Evolutionary conservation across 2,329 filamentous ascomycete genomes (phyloP), one percentile per base, ranked within the genome.

Genomic region (Basipetospora chlamydospora): DNA sequence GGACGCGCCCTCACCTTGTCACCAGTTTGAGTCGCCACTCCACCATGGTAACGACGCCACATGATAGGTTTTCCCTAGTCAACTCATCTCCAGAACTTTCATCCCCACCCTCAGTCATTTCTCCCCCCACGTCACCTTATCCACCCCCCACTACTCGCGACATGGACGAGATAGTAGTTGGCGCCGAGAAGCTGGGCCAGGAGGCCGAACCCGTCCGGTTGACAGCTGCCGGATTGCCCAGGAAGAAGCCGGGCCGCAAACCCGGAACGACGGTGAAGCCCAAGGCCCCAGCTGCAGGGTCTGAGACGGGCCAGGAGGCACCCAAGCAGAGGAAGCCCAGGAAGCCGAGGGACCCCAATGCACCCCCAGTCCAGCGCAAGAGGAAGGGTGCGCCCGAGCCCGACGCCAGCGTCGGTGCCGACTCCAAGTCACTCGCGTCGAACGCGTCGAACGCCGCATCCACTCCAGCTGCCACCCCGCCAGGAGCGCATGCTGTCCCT

Each of bases 161-260:
- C 36, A 63, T 65, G 53, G 63, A 68, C 43, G 64, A 69, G 47
- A 66, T 69, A 37, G 55, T 67, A 17, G 63, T 67, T 43, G 58
- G 61, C 44, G 55, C 55, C 37, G 54, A 62, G 32, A 47, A 29
- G 48, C 26, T 54, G 37, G 46, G 54, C 40, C 48, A 56, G 39
- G 52, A 64, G 43, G 51, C 61, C 43, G 44, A 58, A 47, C 54
- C 54, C 45, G 63, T 67, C 20, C 63, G 60, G 42, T 54, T 75
- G 36, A 75, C 70, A 0, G 70, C 70, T 18, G 70, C 70, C 35
- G 71, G 71, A 9, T 49, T 72, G 6, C 70, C 71, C 1, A 58
- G 73, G 4, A 76, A 76, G 56, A 79, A 78, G 56, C 72, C 73
- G 15, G 73, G 73, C 16, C 67, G 74, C 34, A 79, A 79, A 49